These are phyloP conservation scores for Didymella exigua DNA, from an alignment of 2,329 filamentous ascomycete genomes.

Conservation along the genomic window DNA sequence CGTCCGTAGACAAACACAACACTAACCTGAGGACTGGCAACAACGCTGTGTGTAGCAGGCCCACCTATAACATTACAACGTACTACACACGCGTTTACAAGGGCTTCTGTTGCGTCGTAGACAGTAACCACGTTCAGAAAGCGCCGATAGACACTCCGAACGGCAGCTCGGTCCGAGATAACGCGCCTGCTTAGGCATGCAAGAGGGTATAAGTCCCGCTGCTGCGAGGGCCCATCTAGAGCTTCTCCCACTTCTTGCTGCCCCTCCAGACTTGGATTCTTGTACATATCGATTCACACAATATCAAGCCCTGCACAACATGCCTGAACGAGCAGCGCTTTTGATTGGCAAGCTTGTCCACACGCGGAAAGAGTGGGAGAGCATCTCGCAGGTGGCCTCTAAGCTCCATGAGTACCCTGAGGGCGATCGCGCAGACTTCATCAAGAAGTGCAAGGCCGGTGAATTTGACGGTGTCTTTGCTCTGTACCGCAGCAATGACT, in stretches of 20 bases:
- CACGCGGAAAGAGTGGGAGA: slow-evolving; percentile 55
- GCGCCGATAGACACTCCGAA: neutral
- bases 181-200: slow-evolving; percentile 2
- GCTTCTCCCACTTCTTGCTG: neutral
- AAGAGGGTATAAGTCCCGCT: slow-evolving; percentile 28
- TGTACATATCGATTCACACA: neutral
- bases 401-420: slow-evolving; percentile 58
- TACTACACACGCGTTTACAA: too few relatives aligned
- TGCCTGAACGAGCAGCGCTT: slow-evolving; percentile 49
- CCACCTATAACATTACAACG: neutral
- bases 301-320: slow-evolving; percentile 11
- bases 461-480: slow-evolving; percentile 61
- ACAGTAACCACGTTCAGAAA: slow-evolving; percentile 1
- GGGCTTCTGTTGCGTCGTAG: neutral
- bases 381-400: slow-evolving; percentile 39
- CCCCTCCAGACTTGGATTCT: neutral
- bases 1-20: neutral
- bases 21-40: neutral
- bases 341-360: slow-evolving; percentile 55
- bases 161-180: slow-evolving; percentile 30
- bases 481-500: slow-evolving; percentile 65
- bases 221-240: slow-evolving; percentile 5
- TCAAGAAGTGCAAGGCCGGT: slow-evolving; percentile 60
- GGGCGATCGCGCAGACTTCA: slow-evolving; percentile 61
- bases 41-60: neutral